Base-by-base conservation (phyloP, 345 rosid genomes). In the Hibiscus mutabilis region DNA sequence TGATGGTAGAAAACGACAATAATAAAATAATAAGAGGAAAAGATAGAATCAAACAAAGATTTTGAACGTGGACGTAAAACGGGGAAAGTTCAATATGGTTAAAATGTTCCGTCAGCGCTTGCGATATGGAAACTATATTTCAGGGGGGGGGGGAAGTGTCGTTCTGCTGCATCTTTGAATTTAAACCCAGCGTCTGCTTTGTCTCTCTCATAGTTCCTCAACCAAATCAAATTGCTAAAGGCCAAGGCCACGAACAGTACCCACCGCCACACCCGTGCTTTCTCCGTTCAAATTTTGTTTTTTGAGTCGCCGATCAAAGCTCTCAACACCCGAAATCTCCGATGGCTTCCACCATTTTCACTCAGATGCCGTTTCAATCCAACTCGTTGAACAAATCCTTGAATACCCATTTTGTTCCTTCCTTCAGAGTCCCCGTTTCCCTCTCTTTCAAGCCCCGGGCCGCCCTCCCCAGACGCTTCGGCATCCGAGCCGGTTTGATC, bases 311-410 rank as follows among this genome's bases (percentile, higher is more conserved):
- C 29, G n/a, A n/a, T 11, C 75, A 58, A 60, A 55, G 19, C 33
- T 19, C 44, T 8, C 27, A 6, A 59, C 27, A 10, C 11, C 21
- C 37, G 5, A 15, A 61, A 6, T 49, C 53, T 56, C 22, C 68
- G 68, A 91, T 88, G 96, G 88, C 96, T 78, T 84, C 97, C 44
- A 70, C 86, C 4, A 37, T 81, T 27, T 73, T 82, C 71, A 29
- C 70, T 75, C 75, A 81, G 78, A 66, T 82, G 46, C 27, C 88
- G 29, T 72, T 73, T 58, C 77, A 82, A 0, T 61, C 83, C 40
- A 86, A 69, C 27, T 83, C 88, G 14, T 75, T 89, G 2, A 55
- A 79, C 82, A 85, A 82, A 73, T 49, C 89, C 27, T 59, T 64
- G 62, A 42, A 21, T 70, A 66, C 84, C 76, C 85, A 79, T 69